Conservation (phyloP, 2,329 filamentous ascomycete species). For the Fusarium poae region DNA sequence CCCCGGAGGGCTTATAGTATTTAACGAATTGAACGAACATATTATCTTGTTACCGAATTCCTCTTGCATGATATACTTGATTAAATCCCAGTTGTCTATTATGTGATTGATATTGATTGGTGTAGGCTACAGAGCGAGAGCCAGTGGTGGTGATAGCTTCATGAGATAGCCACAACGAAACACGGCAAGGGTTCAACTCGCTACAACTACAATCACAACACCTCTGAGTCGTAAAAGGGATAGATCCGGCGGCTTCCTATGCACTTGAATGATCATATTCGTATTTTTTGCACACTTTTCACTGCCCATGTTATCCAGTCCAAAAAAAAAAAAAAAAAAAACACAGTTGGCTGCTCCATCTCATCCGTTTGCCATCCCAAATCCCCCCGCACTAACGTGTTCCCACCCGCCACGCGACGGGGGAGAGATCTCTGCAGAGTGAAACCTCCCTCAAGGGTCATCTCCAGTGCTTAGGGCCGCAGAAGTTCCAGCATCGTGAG, state of each 20-base stretch:
- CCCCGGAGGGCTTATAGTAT: constrained; percentile 39
- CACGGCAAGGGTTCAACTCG: constrained; percentile 17
- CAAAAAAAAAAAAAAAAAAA: constrained; percentile 52
- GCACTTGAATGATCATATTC: background rate
- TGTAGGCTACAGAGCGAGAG: background rate
- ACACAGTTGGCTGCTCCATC: constrained; percentile 68
- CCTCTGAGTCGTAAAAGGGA: background rate
- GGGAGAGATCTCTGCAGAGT: constrained; percentile 79
- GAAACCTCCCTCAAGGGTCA: constrained; percentile 77
- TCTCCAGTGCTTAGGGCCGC: constrained; percentile 76
- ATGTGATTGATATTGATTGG: background rate
- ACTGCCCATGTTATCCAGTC: constrained; percentile 33
- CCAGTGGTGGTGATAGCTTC: constrained; percentile 30
- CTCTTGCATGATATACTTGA: too few species aligned
- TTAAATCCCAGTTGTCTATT: too few species aligned
- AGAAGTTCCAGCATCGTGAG: constrained; percentile 69
- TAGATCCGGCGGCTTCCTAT: background rate
- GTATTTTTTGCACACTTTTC: constrained; percentile 1
- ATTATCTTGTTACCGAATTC: constrained; percentile 4
- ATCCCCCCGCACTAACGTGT: constrained; percentile 70
- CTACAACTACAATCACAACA: background rate
- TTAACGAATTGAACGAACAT: constrained; percentile 42
- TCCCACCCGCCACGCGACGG: constrained; percentile 79
- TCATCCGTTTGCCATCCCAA: constrained; percentile 66
- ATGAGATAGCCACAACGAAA: background rate